Evolutionary conservation across 2,329 filamentous ascomycete species (phyloP).

Genomic region (Monosporascus sp.): DNA sequence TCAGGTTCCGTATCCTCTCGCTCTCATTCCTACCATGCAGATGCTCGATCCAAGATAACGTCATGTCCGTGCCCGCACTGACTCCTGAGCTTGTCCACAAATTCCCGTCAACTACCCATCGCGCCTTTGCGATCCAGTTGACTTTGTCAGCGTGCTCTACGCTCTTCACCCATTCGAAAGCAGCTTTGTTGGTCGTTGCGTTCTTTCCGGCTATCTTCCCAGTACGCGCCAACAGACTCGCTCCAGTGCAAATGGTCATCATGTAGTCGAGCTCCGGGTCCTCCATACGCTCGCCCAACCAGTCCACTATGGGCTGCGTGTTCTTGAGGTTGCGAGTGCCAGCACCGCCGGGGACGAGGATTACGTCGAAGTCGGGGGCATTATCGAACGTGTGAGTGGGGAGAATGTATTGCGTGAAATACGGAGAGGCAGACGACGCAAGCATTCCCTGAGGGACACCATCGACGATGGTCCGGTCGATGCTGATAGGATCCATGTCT

Average conservation of each 20-base stretch:
- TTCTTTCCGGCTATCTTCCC: constrained; percentile 11
- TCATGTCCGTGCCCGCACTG: constrained; percentile 17
- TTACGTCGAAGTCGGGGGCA: constrained; percentile 14
- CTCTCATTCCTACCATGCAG: constrained; percentile 12
- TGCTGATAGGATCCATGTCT: constrained; percentile 15
- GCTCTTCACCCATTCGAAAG: constrained; percentile 13
- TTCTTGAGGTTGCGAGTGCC: constrained; percentile 9
- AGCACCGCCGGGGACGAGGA: constrained; percentile 18
- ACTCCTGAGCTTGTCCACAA: constrained; percentile 18
- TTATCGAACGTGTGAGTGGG: constrained; percentile 18
- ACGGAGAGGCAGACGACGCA: constrained; percentile 6
- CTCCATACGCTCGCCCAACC: constrained; percentile 5
- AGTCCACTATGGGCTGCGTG: constrained; percentile 19
- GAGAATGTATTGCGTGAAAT: constrained; percentile 13
- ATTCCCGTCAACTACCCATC: constrained; percentile 18
- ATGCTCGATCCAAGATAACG: constrained; percentile 8
- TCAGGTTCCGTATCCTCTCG: constrained; percentile 5
- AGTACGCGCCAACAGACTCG: constrained; percentile 14
- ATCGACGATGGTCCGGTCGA: constrained; percentile 15
- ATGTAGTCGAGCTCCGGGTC: constrained; percentile 9
- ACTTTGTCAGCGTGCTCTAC: constrained; percentile 9
- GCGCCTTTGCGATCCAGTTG: constrained; percentile 15
- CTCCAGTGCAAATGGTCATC: constrained; percentile 16
- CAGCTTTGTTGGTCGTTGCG: constrained; percentile 16
- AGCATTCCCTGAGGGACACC: constrained; percentile 4